Evolutionary conservation across 2,329 filamentous ascomycete species (phyloP), one percentile per base, ranked within the genome.

Genomic region (Dryadomyces sulphureus): DNA sequence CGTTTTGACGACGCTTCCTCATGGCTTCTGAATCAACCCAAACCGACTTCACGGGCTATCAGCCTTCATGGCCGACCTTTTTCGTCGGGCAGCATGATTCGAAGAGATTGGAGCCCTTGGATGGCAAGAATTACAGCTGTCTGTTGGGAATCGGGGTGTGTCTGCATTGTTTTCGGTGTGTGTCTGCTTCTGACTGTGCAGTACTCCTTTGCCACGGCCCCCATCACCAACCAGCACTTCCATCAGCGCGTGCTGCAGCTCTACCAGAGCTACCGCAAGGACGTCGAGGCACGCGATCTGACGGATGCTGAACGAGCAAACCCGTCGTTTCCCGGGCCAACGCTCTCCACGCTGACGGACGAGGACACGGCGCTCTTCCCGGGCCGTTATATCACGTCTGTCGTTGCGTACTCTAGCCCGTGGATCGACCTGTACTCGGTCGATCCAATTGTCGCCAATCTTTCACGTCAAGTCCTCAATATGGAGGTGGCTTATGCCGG

Each of bases 401-500:
- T 92, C 49, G 73, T 93, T 42, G 85, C 79, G 14, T 81, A 83
- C 48, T 78, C 79, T n/a, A 94, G 88, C 61, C 76, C 86, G 6
- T 96, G 90, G 90, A 90, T 94, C 53, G 89, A 96, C 59, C 67
- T 96, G 12, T 82, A 81, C 55, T 94, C 89, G 2, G 66, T 79
- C 1, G 83, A 95, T 60, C 84, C 88, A 7, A 63, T 90, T 51
- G 80, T 96, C 51, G 79, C 87, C 7, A 85, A 84, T 60, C 73
- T 96, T 48, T 95, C 90, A 32, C 79, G 85, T 39, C 90, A 95
- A 64, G 84, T 94, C 7, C 69, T 98, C 52, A 88, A 88, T 59
- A 72, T 94, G 35, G 92, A 98, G 60, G 75, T 96, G 41, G 84
- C 87, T 42, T 98, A 95, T 64, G 92, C 93, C 52, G 89, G 87